Base-by-base conservation (phyloP, 257 asterid genomes). In the Salvia splendens region DNA sequence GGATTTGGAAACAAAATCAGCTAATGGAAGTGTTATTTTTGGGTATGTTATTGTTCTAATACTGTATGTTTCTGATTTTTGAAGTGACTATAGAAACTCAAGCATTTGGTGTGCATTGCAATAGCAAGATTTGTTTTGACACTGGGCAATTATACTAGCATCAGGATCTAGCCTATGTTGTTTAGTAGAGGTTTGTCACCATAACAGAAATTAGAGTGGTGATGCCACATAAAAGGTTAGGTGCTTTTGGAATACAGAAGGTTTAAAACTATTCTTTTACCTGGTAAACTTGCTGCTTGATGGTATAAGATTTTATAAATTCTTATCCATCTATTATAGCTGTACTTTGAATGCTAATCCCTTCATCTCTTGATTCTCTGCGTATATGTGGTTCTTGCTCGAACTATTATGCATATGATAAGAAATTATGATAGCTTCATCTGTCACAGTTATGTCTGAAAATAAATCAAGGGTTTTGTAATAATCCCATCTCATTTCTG, bases 11-110 rank as follows among this genome's bases (percentile, higher is more conserved):
- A 94, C 99, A 53, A 84, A 81, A 62, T 78, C 93, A 3, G 81
- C 96, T 32, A 94, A 94, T 70, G 99, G 99, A 79, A 94, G 85
- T 75, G 97, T 91, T 79, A 84, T 91, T 73, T 94, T 94, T 80
- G 99, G 99, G 99, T 88, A 79, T 78, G 91, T 75, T 62, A 33
- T 51, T 66, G 53, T 43, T 24, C 33, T 35, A 38, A 54, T 45
- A 6, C 9, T 64, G 48, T 41, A 41, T 51, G 4, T 62, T 41
- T 63, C 46, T 60, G 66, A 32, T 50, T 65, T 38, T 61, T 50
- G 45, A 48, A 38, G 62, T 73, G 53, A 42, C 56, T 42, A 49
- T 40, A 42, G 58, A 55, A 47, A 20, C 33, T 51, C 75, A 49
- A 67, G 51, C 70, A 38, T 59, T 61, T 69, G 7, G 32, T 53